phyloP scores from a whole-genome alignment of 78 protist species.

The Guillardia theta region DNA sequence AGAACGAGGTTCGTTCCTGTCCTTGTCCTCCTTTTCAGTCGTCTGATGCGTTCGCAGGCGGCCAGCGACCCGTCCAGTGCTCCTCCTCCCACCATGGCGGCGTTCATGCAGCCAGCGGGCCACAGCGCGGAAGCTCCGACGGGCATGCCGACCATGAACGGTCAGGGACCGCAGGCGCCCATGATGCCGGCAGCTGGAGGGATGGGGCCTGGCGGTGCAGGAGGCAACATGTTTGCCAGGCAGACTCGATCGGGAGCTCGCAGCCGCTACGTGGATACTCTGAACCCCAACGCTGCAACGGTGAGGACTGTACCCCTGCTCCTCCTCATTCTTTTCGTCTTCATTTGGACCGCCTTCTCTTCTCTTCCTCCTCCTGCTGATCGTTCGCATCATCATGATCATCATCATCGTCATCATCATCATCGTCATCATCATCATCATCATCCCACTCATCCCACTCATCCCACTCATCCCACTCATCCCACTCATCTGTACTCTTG shows the following conservation, averaged over 20 bases:
- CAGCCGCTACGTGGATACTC: not conserved
- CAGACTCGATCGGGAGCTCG: not conserved
- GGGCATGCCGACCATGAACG: not conserved
- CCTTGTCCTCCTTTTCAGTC: not conserved
- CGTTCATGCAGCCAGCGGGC: not conserved
- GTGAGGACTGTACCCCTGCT: not conserved
- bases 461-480: no score
- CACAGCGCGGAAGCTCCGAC: not conserved
- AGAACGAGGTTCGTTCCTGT: not conserved
- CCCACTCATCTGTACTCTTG: no score
- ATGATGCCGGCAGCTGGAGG: not conserved
- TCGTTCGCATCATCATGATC: no score
- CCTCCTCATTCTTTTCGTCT: not conserved
- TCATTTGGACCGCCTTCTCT: no score
- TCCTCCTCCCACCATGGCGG: not conserved
- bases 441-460: no score
- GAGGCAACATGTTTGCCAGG: not conserved
- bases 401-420: no score
- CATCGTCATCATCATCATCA: no score
- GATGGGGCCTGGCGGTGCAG: not conserved
- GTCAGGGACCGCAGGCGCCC: not conserved
- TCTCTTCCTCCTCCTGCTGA: no score
- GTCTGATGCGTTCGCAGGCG: not conserved
- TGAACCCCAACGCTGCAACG: not conserved
- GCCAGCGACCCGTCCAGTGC: not conserved